Base-by-base conservation (phyloP, 2,329 filamentous ascomycete species). In the Akanthomyces muscarius region DNA sequence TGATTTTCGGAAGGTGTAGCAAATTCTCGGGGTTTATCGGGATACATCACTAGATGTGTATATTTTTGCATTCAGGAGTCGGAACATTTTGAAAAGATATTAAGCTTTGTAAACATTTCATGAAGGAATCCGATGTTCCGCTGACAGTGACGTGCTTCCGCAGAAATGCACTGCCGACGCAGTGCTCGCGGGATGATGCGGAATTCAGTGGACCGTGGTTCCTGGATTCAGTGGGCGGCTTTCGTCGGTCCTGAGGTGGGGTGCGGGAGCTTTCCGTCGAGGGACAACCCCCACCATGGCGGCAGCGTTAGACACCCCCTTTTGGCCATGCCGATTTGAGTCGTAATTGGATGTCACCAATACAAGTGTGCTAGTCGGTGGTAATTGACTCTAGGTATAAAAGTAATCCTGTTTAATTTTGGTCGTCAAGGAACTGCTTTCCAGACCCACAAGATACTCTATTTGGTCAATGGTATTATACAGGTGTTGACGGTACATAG, bases 191-290 rank as follows among this genome's bases (percentile, higher is more conserved):
- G 53, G 18, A 52, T 50, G 45, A 28, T 63, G 61, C 61, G 61
- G 61, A 58, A 57, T 51, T 45, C 25, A 52, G 30, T 51, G 51
- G 60, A 33, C 6, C 44, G 3, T 45, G 51, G 60, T 55, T 41
- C 51, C 51, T 55, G 44, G 18, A 33, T 53, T 53, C 16, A 18
- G 36, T 36, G 11, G 53, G 41, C 61, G 61, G 54, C 61, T 63
- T 59, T 54, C 48, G 47, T 63, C 61, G 61, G 61, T 53, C 38
- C 21, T 59, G 36, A 18, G 54, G 45, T 36, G 47, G 30, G 55
- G 61, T 41, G 61, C 54, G 61, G 54, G 61, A 58, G 36, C 28
- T 21, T 58, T 63, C 61, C 55, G 61, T 63, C 47, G 55, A 33
- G 14, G 36, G 4, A 38, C 14, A 61, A 45, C 38, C 59, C 53